Base-by-base conservation (phyloP, 345 rosid species). In the Eucalyptus marginata region DNA sequence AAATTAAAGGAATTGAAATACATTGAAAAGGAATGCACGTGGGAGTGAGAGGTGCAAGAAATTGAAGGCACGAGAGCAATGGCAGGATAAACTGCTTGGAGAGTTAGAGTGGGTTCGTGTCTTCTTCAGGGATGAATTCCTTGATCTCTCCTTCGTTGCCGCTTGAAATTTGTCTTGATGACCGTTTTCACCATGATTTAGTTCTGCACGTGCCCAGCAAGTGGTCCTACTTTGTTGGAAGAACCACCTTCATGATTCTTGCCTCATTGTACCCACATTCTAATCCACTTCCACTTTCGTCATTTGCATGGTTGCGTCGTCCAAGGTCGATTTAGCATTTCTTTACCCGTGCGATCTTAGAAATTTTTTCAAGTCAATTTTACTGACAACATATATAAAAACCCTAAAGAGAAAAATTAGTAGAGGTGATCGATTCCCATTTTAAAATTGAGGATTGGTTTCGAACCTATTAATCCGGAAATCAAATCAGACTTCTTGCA, bases 331-430 rank as follows among this genome's bases (percentile, higher is more conserved):
- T 18, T 5, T 71, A 36, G 46, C 27, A 8, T 36, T 64, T 20
- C 46, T 10, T 36, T 76, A 76, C 12, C 46, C 0, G 2, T 0
- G 1, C 8, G 0, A 12, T 8, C 25, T 20, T 20, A 76, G 5
- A 40, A 40, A 20, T 20, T 76, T 43, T 76, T 40, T 24, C 7
- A 20, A 76, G 4, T 76, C 16, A 20, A 13, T 13, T 10, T 36
- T 36, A 10, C 81, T 20, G 7, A 10, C 14, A 20, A 18, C 14
- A 20, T 10, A 36, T 76, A 36, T 22, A 10, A 76, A 3, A 40
- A 36, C 15, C 1, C 14, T 20, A 0, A 25, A 36, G 15, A 20
- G 9, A 20, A 13, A 36, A 36, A 76, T 6, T 40, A 20, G 13
- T 1, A 40, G 3, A 2, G 8, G 27, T 18, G 29, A 40, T 2